Conservation (phyloP, 352 stramenopile genomes). For the Globisporangium ultimum region DNA sequence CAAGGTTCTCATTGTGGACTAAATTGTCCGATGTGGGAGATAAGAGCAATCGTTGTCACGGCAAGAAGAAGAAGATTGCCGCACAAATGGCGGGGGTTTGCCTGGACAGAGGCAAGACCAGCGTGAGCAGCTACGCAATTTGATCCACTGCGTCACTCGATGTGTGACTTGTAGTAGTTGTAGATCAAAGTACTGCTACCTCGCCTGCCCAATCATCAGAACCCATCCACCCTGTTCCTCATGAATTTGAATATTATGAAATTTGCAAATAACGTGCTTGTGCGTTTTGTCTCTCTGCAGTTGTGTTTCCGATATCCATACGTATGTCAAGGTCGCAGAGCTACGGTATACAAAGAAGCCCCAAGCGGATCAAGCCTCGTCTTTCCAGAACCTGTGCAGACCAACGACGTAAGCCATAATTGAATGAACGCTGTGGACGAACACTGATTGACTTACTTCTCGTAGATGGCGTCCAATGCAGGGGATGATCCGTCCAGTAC, state of each 20-base stretch:
- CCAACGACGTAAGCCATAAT: not conserved
- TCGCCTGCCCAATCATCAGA: not conserved
- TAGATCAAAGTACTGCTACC: no score
- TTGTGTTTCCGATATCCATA: not conserved
- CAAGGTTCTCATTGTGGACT: conserved; percentile 88
- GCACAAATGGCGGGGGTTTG: no score
- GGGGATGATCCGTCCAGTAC: conserved; percentile 1
- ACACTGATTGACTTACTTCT: conserved; percentile 10
- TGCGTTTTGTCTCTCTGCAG: not conserved
- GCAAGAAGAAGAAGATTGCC: not conserved
- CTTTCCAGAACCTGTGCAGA: conserved; percentile 9
- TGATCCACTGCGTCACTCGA: no score
- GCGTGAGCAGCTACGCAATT: no score
- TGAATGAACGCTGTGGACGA: conserved; percentile 2
- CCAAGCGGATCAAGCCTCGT: conserved; percentile 6
- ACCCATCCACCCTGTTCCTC: not conserved
- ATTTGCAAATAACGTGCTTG: not conserved
- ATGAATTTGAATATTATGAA: conserved; percentile 3
- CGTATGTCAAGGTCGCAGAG: not conserved
- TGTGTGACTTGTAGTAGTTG: no score
- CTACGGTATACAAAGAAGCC: not conserved
- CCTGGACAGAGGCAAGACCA: no score
- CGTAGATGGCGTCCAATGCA: conserved; percentile 15
- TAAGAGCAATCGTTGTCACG: not conserved
- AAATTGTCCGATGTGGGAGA: conserved; percentile 24